Base-by-base conservation (phyloP, 805 yeast genomes). In the Babjeviella inositovora region DNA sequence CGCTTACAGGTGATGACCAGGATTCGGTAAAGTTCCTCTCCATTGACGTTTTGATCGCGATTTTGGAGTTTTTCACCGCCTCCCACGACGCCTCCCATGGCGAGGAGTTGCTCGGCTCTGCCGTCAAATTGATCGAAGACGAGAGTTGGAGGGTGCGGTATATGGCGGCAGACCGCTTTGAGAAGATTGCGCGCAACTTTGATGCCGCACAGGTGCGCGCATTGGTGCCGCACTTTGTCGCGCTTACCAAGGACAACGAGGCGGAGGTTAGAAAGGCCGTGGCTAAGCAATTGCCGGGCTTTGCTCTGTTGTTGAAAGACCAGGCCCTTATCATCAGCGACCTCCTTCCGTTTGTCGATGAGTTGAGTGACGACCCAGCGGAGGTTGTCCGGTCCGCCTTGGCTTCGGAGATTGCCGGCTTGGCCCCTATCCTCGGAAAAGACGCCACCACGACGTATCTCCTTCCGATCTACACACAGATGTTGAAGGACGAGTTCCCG, bases 141-240 rank as follows among this genome's bases (percentile, higher is more conserved):
- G 82, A 80, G 49, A 76, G 93, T 41, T 90, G 99, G 99, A 72
- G 98, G 49, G 97, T 90, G 27, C 73, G 98, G 41, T 90, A 87
- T 51, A 84, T 90, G 73, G 93, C 93, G 16, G 94, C 96, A n/a
- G 96, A 87, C 45, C 65, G 84, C 38, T 85, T 84, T 41, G 80
- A 73, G 35, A 56, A 59, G 31, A 63, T 90, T 29, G 81, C 92
- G 2, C 36, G 51, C 10, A 70, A 69, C 33, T 72, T 85, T 39
- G 59, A 66, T 23, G 67, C 62, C 18, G 51, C 57, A 15, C 74
- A 70, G 32, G 56, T 68, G 27, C 38, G 43, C 29, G 54, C 52
- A 33, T 57, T 73, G 38, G 68, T 72, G 22, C 73, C 73, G 19
- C 77, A 84, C 21, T 74, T 87, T 43, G 60, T 82, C 29, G 43